These are phyloP conservation scores for Solanum hybrid DNA, from an alignment of 305 asterid species.

Conservation along the genomic window DNA sequence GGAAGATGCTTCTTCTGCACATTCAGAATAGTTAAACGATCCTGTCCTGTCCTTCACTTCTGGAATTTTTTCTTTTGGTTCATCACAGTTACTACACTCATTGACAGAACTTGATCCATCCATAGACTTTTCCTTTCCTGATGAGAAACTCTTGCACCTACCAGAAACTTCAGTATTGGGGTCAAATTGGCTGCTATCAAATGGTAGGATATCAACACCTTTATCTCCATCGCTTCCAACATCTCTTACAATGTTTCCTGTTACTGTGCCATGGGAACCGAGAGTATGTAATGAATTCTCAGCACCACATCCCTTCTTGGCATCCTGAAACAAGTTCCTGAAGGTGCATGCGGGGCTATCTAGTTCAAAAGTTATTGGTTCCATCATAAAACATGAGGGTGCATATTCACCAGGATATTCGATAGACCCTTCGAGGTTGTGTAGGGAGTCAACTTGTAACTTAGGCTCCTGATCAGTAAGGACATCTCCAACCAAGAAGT, in stretches of 20 bases:
- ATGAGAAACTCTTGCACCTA: constrained; percentile 17
- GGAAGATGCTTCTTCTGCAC: constrained; percentile 13
- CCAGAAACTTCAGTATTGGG: constrained; percentile 9
- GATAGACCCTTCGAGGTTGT: constrained; percentile 6
- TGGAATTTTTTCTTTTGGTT: constrained; percentile 8
- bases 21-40: background rate
- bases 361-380: constrained; percentile 8
- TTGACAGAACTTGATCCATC: constrained; percentile 10
- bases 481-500: constrained; percentile 18
- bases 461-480: constrained; percentile 7
- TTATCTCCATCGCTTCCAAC: background rate
- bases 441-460: background rate
- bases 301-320: background rate
- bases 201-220: background rate
- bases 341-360: background rate
- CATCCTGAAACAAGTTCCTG: constrained; percentile 1
- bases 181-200: constrained; percentile 8
- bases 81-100: constrained; percentile 6
- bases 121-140: constrained; percentile 9
- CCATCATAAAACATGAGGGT: too few relatives aligned
- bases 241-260: constrained; percentile 9
- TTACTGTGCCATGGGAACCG: background rate
- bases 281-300: constrained; percentile 3
- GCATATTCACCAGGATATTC: constrained; percentile 16
- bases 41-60: constrained; percentile 1